Base-by-base conservation (phyloP, 441 rosid species). In the Adansonia gregorii region DNA sequence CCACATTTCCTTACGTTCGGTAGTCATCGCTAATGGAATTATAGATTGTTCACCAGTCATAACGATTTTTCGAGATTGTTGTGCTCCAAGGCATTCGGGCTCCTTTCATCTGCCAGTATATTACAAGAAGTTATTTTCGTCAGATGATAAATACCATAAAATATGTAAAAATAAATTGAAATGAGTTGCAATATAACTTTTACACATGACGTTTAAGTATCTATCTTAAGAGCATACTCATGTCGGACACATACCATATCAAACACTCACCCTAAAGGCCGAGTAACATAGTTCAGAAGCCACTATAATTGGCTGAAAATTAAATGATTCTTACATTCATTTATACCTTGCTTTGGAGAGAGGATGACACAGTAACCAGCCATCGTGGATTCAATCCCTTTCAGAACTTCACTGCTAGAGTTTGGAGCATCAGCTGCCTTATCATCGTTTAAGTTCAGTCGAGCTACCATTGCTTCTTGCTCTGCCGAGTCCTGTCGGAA, bases 401-500 rank as follows among this genome's bases (percentile, higher is more conserved):
- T 86, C 0, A 73, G 71, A 79, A 84, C 65, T 22, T 84, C 92
- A 69, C 59, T 31, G 60, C 83, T 78, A 20, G 80, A 79, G 78
- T 85, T 87, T 69, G 87, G 85, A 17, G 80, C 80, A 82, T 87
- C 90, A 81, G 72, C 80, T 60, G 66, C 65, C 80, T 74, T 83
- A 69, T 72, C 87, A 73, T 82, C 85, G 22, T 88, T 87, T 56
- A 83, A 76, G 74, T 89, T 87, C 83, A 85, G 82, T 66, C 81
- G 79, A 75, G 82, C 80, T 48, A 69, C 74, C 31, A 83, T 20
- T 70, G 84, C 77, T 71, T 83, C 86, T 65, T 74, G 80, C 73
- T 80, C 76, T 77, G 76, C 81, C 66, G 82, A 80, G 61, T 79
- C 87, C 97, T 91, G 87, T 82, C 78, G 54, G 63, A 78, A 79